Conservation (phyloP, 2,329 filamentous ascomycete species). For the Colletotrichum sidae region DNA sequence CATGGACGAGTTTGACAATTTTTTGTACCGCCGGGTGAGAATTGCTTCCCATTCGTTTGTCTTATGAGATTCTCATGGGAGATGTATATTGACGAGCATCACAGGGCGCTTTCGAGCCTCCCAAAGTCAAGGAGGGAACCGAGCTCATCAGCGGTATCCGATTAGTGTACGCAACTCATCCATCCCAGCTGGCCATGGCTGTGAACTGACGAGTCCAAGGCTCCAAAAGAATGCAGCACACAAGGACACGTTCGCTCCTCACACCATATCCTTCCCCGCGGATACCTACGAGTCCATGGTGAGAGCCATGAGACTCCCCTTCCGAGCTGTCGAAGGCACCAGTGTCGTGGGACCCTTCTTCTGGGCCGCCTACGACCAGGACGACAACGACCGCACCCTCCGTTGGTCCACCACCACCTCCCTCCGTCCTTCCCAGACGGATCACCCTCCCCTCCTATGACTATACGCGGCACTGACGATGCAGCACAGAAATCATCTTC, state of each 20-base stretch:
- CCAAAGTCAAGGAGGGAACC: conserved; percentile 55
- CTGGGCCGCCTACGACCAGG: conserved; percentile 68
- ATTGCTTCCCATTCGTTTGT: background rate
- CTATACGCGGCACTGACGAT: conserved; percentile 16
- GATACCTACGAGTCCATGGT: conserved; percentile 68
- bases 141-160: conserved; percentile 63
- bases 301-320: conserved; percentile 63
- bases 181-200: conserved; percentile 4
- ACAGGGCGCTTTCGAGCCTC: conserved; percentile 66
- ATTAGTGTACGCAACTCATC: conserved; percentile 60
- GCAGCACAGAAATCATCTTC: conserved; percentile 66
- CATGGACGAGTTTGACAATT: conserved; percentile 69
- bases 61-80: conserved; percentile 1
- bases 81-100: conserved; percentile 31
- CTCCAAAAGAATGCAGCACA: conserved; percentile 68
- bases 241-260: conserved; percentile 68
- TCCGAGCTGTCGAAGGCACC: conserved; percentile 68
- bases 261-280: conserved; percentile 64
- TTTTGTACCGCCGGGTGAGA: conserved; percentile 62
- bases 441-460: background rate
- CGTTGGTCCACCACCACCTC: conserved; percentile 53
- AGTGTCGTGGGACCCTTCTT: conserved; percentile 73
- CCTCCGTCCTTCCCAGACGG: no score
- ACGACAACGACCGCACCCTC: conserved; percentile 67
- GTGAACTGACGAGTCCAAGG: conserved; percentile 47